Base-by-base conservation (phyloP, 1,284 basidiomycete species). In the Cerrena zonata region DNA sequence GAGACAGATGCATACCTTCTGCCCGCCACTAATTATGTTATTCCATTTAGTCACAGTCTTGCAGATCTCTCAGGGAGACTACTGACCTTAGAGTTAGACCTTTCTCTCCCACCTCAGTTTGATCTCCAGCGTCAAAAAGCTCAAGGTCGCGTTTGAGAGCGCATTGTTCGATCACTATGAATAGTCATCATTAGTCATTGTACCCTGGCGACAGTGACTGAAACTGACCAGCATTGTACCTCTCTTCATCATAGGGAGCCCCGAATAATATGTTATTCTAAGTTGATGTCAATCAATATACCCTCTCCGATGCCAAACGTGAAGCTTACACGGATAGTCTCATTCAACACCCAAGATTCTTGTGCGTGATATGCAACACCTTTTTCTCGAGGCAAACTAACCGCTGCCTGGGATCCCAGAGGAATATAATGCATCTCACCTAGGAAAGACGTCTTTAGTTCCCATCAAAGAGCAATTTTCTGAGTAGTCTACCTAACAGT, bases 341-440 rank as follows among this genome's bases (percentile, higher is more conserved):
- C 74, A 56, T 82, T 84, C 55, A 77, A 73, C 3, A 84, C 80
- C 86, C 86, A 91, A 2, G 84, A 81, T 58, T 89, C 85, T 61
- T 91, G 87, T 1, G 85, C 82, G 7, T 84, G 83, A 65, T 86
- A 89, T 0, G 83, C 80, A 2, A 90, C 76, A 4, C 86, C 85
- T 13, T 76, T 74, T 1, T 69, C 65, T 3, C 85, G 74, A 13
- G 86, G 86, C 4, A 89, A 72, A 53, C 77, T 80, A 62, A 76
- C 85, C 71, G 80, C 83, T 0, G 84, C 79, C 25, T 74, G 74
- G 11, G 76, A 70, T 4, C 72, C 70, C 4, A 69, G 62, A 12
- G 78, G 74, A 12, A 75, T 64, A 56, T 77, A 82, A 57, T 84
- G 80, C 80, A 84, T 77, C 58, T 84, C 79, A n/a, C 77, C 78